Base-by-base conservation (phyloP, 345 rosid genomes). In the Populus alba region DNA sequence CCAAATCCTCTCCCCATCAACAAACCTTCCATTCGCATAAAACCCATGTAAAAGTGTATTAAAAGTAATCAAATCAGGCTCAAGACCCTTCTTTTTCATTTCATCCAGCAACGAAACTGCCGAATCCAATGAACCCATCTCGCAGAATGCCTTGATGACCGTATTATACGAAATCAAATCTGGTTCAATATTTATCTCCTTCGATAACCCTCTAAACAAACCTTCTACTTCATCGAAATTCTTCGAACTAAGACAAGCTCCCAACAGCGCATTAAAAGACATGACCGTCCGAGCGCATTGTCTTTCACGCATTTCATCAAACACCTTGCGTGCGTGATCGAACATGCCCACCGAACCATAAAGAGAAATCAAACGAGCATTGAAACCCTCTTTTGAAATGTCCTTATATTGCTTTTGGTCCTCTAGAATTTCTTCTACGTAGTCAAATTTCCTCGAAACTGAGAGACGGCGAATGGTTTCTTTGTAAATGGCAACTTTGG, bases 231-330 rank as follows among this genome's bases (percentile, higher is more conserved):
- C 49, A 76, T 88, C 89, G 15, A 85, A 87, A 78, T 86, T 88
- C 79, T 83, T 81, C 4, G 55, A 27, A 16, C 20, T 76, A n/a
- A 37, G 27, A 38, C 29, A 89, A 2, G 94, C 95, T 12, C 85
- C 87, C 45, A 91, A 66, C 13, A 94, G 84, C 0, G 97, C 88
- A 65, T 92, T 94, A 78, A 91, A 89, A 29, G 98, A 91, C 80
- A 87, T 39, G 6, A 86, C 88, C 5, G 97, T 90, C 39, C 88
- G 86, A 9, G 75, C 80, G 66, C 95, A 89, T 37, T 84, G 84
- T 55, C 88, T 74, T 4, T 80, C 84, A 0, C 88, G 83, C 95
- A 92, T 90, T 89, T 91, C 93, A 70, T 90, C 94, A 85, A 93
- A 90, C 91, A 89, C 74, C 75, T 90, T 90, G 75, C 81, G 86